Base-by-base conservation (phyloP, 345 rosid species). In the Euphorbia peplus region DNA sequence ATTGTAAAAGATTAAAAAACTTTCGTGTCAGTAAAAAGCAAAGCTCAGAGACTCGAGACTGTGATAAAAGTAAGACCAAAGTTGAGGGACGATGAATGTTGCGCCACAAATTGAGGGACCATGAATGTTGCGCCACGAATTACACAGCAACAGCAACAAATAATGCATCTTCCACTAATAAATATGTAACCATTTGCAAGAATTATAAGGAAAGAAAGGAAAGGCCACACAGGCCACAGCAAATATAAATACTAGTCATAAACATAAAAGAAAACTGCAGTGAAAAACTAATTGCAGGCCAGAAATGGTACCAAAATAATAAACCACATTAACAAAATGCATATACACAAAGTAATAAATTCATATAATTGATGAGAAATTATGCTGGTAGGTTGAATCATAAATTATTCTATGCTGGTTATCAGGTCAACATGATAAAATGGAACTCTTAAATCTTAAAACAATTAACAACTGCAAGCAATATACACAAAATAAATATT, bases 141-240 rank as follows among this genome's bases (percentile, higher is more conserved):
- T 39, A 18, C 55, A 28, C 9, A 62, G 29, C n/a, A 51, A 28
- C 53, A 14, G 7, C 60, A 63, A 22, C 56, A 29, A 72, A 64
- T 37, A 64, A 47, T 48, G 26, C 63, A 47, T 72, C 64, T 21
- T 64, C 63, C 16, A 35, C 19, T 25, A 66, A 35, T 66, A 29
- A 53, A 52, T 35, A 52, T 54, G 0, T 19, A 12, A 21, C 42
- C 44, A 19, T 37, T 30, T 14, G 47, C 52, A 22, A 28, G 41
- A 18, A n/a, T 37, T 48, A 14, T 35, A 29, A 6, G 54, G 21
- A 42, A n/a, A 19, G 5, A 25, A 41, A 52, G n/a, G n/a, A n/a
- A n/a, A n/a, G n/a, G n/a, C n/a, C n/a, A n/a, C n/a, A n/a, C n/a
- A n/a, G 30, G 29, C 53, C 0, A 25, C 7, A 13, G 51, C 51